Conservation (phyloP, 306 rosid species). For the Mucuna pruriens region DNA sequence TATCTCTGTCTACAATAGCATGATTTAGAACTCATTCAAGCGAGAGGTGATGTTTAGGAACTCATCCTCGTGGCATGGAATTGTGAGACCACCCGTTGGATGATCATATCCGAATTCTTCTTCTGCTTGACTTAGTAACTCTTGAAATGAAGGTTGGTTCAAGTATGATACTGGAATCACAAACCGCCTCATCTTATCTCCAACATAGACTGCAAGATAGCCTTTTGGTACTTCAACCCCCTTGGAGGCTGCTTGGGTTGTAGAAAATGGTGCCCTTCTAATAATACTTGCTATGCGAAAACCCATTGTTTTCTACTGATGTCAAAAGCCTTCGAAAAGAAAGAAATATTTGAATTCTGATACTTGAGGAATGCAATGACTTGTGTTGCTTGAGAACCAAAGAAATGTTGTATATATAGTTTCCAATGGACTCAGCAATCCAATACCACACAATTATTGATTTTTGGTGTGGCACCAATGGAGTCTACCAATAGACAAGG, state of each 20-base stretch:
- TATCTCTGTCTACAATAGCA: not conserved
- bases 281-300: constrained; percentile 23
- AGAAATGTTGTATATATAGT: constrained; percentile 33
- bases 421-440: not conserved
- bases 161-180: constrained; percentile 44
- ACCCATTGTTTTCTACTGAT: constrained; percentile 34
- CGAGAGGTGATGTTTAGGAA: constrained; percentile 36
- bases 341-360: not conserved
- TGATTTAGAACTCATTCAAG: constrained; percentile 13
- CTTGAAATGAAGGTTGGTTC: constrained; percentile 45
- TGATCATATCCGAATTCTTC: constrained; percentile 53
- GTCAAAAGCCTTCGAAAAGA: not conserved
- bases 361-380: not conserved
- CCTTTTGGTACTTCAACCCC: constrained; percentile 46
- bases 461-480: too few species aligned
- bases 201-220: constrained; percentile 42
- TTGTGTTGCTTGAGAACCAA: constrained; percentile 10
- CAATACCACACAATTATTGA: not conserved
- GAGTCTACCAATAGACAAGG: too few species aligned
- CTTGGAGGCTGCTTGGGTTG: constrained; percentile 2
- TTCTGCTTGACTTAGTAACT: constrained; percentile 35
- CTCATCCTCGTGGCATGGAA: constrained; percentile 36
- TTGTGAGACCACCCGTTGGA: constrained; percentile 46
- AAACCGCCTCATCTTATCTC: constrained; percentile 42
- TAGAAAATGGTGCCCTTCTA: constrained; percentile 14